Evolutionary conservation across 768 basidiomycete species (phyloP).

Genomic region (Tephrocybe rancida): DNA sequence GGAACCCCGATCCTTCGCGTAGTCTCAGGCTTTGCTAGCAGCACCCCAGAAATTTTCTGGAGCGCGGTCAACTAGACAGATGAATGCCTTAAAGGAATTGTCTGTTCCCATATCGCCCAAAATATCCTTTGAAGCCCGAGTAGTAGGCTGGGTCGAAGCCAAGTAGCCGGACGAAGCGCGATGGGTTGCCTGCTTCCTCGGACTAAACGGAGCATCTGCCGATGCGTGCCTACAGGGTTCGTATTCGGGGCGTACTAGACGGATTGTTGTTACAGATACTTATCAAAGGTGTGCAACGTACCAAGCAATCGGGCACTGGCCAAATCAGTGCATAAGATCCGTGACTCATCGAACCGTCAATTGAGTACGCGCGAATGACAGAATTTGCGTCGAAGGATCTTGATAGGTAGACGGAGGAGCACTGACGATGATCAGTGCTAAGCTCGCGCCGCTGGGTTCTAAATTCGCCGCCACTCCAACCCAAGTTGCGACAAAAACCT

Average conservation of each 20-base stretch:
- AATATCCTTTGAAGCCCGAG: background rate
- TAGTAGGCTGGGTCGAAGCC: no score
- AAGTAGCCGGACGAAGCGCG: background rate
- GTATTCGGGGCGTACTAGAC: background rate
- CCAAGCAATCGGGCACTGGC: no score
- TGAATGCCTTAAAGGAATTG: background rate
- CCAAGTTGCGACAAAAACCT: background rate
- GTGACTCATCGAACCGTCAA: no score
- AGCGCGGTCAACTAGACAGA: background rate
- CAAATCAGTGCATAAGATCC: no score
- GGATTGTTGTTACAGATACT: no score
- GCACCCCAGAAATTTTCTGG: background rate
- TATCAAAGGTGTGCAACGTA: no score
- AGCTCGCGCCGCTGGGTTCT: background rate
- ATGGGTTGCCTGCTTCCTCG: background rate
- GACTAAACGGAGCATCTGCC: background rate
- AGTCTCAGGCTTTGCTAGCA: background rate
- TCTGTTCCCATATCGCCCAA: background rate
- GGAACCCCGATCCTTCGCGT: background rate
- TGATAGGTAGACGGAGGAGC: background rate
- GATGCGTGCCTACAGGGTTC: background rate
- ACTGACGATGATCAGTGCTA: background rate
- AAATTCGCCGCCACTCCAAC: background rate
- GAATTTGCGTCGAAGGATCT: no score
- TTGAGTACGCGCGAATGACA: no score